Conservation (phyloP, 2,329 filamentous ascomycete genomes). For the Lecanicillium sp. region DNA sequence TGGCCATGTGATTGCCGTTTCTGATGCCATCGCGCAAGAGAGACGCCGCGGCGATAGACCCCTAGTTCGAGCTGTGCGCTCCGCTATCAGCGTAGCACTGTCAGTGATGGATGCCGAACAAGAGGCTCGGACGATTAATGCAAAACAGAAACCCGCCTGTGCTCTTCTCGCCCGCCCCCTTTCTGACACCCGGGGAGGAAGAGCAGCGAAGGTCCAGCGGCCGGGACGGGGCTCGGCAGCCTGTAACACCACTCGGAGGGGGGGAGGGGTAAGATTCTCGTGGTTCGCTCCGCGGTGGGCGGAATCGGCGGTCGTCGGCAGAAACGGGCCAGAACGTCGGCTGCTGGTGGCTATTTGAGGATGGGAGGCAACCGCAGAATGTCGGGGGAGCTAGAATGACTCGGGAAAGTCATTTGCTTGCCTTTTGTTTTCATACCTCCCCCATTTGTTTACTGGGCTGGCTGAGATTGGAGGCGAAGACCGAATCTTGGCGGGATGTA, state of each 20-base stretch:
- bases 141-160: conserved; percentile 1
- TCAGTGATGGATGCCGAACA: not conserved
- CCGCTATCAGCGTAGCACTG: not conserved
- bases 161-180: not conserved
- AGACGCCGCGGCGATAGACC: not conserved
- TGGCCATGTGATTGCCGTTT: conserved; percentile 1
- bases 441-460: no score
- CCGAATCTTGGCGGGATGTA: no score
- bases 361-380: no score
- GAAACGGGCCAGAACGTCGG: not conserved
- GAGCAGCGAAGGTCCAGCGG: not conserved
- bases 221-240: not conserved
- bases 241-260: conserved; percentile 4
- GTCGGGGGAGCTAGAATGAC: not conserved
- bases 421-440: no score
- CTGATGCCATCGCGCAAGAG: not conserved
- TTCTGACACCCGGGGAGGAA: not conserved
- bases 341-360: not conserved
- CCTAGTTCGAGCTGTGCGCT: not conserved
- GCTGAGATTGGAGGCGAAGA: no score
- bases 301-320: not conserved
- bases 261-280: no score
- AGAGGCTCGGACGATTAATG: not conserved
- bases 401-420: not conserved
- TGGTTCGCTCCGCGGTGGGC: no score